Evolutionary conservation across 768 basidiomycete genomes (phyloP), one percentile per base, ranked within the genome.

Genomic region (Suillus lakei): DNA sequence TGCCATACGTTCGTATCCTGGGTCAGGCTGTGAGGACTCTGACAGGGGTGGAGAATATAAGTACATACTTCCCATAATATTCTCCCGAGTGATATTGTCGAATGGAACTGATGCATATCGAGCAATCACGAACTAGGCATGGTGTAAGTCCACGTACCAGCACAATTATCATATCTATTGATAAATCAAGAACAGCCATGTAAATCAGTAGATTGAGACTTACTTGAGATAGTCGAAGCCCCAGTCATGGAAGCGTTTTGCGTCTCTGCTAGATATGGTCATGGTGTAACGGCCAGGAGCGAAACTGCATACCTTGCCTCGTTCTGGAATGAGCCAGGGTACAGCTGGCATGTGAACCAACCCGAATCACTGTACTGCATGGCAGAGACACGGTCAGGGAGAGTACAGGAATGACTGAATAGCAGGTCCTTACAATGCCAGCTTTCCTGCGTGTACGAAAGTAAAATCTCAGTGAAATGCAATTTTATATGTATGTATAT

Each of bases 221-320:
- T 63, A 88, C 88, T 89, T 90, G 23, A 89, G 77, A 64, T 86
- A 80, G 71, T 90, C 86, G 61, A 90, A 89, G 7, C 87, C 87
- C 89, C 89, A 90, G 55, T 85, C 82, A 54, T 83, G 83, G 77
- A 90, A 90, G 10, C 83, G 70, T 70, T 84, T 83, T 36, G 79
- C 80, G 72, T 90, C 88, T 66, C 87, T 87, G 30, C 74, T 65
- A 1, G 60, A 32, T 38, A 28, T 38, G 18, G n/a, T 63, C 43
- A n/a, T 38, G 1, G 21, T 15, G 4, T 30, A 50, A 4, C 18
- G 13, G 62, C 8, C 23, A 48, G 26, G 30, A 36, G 1, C 8
- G n/a, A 61, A 38, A 21, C 32, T n/a, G 67, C 72, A 26, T 21
- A 83, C 85, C 85, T 82, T 26, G 78, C 85, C 73, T 90, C 88